phyloP scores from a whole-genome alignment of 1,284 basidiomycete genomes.

The Clitocybe nebularis region DNA sequence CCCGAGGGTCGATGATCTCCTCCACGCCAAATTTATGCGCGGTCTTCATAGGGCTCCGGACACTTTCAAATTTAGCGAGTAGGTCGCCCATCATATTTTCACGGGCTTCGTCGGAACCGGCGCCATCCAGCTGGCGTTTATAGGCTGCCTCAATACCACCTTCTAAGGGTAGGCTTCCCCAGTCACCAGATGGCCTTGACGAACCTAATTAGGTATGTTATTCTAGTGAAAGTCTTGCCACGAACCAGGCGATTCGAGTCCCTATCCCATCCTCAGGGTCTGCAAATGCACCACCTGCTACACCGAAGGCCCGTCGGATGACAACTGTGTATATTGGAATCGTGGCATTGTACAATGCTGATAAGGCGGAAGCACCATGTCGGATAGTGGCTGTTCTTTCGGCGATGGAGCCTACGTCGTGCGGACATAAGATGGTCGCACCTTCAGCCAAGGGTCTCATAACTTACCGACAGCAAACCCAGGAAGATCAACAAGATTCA shows the following conservation, averaged over 20 bases:
- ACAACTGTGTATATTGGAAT: slow-evolving; percentile 38
- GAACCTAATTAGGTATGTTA: too few relatives aligned
- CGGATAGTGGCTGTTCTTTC: slow-evolving; percentile 38
- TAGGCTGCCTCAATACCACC: slow-evolving; percentile 43
- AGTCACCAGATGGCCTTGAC: slow-evolving; percentile 39
- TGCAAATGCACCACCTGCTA: slow-evolving; percentile 37
- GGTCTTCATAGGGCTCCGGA: slow-evolving; percentile 34
- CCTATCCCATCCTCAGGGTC: slow-evolving; percentile 35
- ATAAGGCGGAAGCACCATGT: slow-evolving; percentile 36
- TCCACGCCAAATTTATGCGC: slow-evolving; percentile 38
- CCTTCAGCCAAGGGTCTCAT: not conserved
- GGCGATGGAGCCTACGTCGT: slow-evolving; percentile 31
- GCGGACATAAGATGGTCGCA: not conserved
- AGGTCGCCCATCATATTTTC: slow-evolving; percentile 34
- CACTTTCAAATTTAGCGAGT: slow-evolving; percentile 34
- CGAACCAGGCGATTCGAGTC: slow-evolving; percentile 37
- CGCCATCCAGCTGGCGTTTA: slow-evolving; percentile 35
- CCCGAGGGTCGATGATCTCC: slow-evolving; percentile 40
- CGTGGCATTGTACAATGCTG: slow-evolving; percentile 36
- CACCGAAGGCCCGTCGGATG: slow-evolving; percentile 37
- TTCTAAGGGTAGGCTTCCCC: slow-evolving; percentile 41
- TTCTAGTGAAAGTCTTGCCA: too few relatives aligned
- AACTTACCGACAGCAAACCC: slow-evolving; percentile 17
- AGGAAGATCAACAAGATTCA: slow-evolving; percentile 18
- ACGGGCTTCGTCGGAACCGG: slow-evolving; percentile 28